These are phyloP conservation scores for Neurospora sp. DNA, from an alignment of 495 filamentous ascomycete species.

Conservation along the genomic window DNA sequence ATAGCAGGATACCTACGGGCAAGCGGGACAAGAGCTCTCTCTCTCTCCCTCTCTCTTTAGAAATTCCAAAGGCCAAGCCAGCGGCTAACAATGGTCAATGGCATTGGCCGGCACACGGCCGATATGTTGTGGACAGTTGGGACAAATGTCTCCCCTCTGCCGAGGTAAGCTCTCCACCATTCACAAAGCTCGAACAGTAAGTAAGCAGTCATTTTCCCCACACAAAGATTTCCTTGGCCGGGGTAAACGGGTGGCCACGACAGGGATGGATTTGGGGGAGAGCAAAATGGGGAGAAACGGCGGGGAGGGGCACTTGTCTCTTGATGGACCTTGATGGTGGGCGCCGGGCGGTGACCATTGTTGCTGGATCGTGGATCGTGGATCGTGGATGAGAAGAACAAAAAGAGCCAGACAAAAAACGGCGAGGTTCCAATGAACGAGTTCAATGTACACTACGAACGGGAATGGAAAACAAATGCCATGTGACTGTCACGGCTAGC, in stretches of 20 bases:
- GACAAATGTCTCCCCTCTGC: not conserved
- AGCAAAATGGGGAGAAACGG: not conserved
- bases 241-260: not conserved
- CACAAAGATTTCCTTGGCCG: not conserved
- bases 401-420: not conserved
- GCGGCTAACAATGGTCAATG: not conserved
- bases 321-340: not conserved
- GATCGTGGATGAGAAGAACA: not conserved
- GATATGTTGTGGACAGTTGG: not conserved
- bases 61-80: not conserved
- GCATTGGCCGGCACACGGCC: not conserved
- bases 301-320: not conserved
- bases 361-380: not conserved
- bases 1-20: not conserved
- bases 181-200: not conserved
- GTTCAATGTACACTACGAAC: not conserved
- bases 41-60: not conserved
- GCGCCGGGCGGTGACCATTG: not conserved
- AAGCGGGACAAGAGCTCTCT: not conserved
- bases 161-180: not conserved
- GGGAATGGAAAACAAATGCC: not conserved
- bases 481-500: conserved; percentile 8
- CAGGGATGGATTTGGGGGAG: not conserved
- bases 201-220: not conserved
- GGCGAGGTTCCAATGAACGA: conserved; percentile 5